phyloP scores from a whole-genome alignment of 305 asterid genomes.

The Fraxinus sp. region DNA sequence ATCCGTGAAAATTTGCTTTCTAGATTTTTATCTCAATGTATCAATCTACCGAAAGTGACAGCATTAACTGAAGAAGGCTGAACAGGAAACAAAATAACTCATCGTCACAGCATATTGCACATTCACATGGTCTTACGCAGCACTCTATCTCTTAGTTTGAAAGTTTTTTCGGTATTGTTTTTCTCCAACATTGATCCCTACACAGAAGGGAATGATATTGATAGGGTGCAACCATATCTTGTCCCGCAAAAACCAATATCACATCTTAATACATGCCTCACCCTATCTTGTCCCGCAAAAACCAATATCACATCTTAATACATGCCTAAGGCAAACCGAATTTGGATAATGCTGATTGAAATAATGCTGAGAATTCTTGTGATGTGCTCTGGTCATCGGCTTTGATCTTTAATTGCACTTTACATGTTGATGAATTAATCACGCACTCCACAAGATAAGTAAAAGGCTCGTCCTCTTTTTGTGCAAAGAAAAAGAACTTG shows the following conservation, averaged over 20 bases:
- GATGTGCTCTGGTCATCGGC: conserved; percentile 81
- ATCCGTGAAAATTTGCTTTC: not conserved
- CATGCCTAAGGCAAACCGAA: conserved; percentile 46
- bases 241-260: not conserved
- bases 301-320: not conserved
- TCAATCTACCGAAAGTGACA: not conserved
- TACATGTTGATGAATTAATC: conserved; percentile 73
- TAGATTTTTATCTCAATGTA: not conserved
- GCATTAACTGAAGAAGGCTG: not conserved
- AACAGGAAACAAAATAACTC: not conserved
- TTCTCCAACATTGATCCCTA: not conserved
- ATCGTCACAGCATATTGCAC: not conserved
- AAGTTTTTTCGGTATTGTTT: not conserved
- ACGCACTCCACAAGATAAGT: conserved; percentile 82
- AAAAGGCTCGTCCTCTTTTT: conserved; percentile 60
- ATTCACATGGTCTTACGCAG: not conserved
- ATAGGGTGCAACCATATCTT: not conserved
- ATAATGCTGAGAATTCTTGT: conserved; percentile 66
- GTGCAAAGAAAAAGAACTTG: conserved; percentile 93
- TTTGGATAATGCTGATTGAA: conserved; percentile 73
- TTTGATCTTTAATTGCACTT: conserved; percentile 84
- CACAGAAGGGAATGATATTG: not conserved
- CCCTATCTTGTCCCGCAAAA: no score
- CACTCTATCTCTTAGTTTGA: not conserved
- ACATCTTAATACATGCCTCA: no score